phyloP scores from a whole-genome alignment of 805 yeast species.

The Candida ascalaphidarum region DNA sequence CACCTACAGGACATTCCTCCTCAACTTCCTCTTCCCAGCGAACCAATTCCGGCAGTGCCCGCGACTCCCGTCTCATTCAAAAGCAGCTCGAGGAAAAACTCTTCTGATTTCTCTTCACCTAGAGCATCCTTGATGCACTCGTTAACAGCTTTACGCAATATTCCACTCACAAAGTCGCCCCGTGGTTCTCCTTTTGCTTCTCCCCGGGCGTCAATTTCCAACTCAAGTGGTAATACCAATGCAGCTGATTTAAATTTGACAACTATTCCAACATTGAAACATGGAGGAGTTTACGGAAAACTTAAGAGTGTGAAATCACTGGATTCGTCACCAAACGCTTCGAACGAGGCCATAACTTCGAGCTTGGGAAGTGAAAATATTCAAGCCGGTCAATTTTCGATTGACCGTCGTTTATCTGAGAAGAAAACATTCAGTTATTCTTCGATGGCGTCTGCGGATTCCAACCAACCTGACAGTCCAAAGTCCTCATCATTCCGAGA shows the following conservation, averaged over 20 bases:
- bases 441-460: neutral
- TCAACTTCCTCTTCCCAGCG: slow-evolving; percentile 46
- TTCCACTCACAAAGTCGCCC: slow-evolving; percentile 27
- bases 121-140: slow-evolving; percentile 34
- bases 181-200: slow-evolving; percentile 32
- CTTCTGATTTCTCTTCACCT: slow-evolving; percentile 29
- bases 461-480: neutral
- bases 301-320: too few relatives aligned
- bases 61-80: slow-evolving; percentile 24
- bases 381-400: too few relatives aligned
- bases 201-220: slow-evolving; percentile 41
- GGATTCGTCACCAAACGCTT: too few relatives aligned
- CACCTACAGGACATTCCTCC: slow-evolving; percentile 41
- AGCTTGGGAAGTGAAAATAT: too few relatives aligned
- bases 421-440: neutral
- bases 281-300: too few relatives aligned
- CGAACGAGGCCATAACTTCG: too few relatives aligned
- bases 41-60: slow-evolving; percentile 38
- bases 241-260: too few relatives aligned
- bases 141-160: slow-evolving; percentile 28
- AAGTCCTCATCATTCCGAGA: neutral
- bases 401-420: too few relatives aligned
- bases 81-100: slow-evolving; percentile 25
- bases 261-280: too few relatives aligned
- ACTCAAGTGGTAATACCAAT: neutral